Conservation (phyloP, 2,329 filamentous ascomycete species). For the Mycosphaerella arachidis region DNA sequence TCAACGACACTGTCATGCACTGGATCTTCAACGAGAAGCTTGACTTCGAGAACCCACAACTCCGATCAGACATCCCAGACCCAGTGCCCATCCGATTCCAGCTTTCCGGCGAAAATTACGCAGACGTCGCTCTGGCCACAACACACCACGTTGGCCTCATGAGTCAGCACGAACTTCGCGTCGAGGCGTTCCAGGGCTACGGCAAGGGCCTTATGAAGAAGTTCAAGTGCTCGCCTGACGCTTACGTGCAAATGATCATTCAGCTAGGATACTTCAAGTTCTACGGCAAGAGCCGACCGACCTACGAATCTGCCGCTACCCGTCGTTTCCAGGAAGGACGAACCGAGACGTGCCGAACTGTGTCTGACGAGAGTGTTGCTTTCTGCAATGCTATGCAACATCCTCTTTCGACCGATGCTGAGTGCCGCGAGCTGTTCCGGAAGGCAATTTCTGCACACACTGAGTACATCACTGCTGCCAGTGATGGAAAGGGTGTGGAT, state of each 20-base stretch:
- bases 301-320: conserved; percentile 93
- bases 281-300: conserved; percentile 96
- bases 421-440: conserved; percentile 71
- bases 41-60: conserved; percentile 71
- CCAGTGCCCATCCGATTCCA: conserved; percentile 74
- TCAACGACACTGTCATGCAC: conserved; percentile 92
- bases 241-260: conserved; percentile 97
- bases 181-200: conserved; percentile 95
- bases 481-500: conserved; percentile 90
- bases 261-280: conserved; percentile 98
- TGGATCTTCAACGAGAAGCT: conserved; percentile 92
- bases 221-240: conserved; percentile 96
- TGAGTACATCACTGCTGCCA: conserved; percentile 85
- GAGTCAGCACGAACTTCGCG: conserved; percentile 79
- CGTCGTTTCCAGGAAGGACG: conserved; percentile 94
- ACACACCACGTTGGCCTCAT: conserved; percentile 79
- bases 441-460: conserved; percentile 76
- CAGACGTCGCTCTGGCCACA: conserved; percentile 73
- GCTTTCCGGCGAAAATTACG: conserved; percentile 66
- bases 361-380: conserved; percentile 84
- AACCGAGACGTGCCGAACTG: conserved; percentile 89
- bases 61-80: conserved; percentile 80
- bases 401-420: conserved; percentile 56
- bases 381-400: conserved; percentile 88
- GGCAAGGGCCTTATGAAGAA: conserved; percentile 99